Percentiles rank a stretch among this genome's conserved stretches.
phyloP scores from a whole-genome alignment of 257 asterid species.

The Solanum medicagineum region DNA sequence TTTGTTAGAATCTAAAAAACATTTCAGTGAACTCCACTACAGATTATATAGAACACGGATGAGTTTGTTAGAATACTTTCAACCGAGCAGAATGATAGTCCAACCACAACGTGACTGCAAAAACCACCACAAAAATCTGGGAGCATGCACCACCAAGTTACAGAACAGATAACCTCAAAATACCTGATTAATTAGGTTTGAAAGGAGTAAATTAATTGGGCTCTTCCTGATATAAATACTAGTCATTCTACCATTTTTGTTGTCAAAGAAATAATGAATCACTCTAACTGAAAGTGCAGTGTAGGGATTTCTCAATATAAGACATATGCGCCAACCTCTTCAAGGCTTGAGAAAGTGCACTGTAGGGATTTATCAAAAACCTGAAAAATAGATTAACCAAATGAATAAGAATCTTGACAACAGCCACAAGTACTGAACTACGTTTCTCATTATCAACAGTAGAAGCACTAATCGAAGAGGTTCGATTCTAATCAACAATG shows the following conservation, averaged over 20 bases:
- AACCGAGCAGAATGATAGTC: background rate
- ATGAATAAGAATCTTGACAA: background rate
- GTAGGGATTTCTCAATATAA: background rate
- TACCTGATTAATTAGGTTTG: background rate
- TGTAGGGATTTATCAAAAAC: conserved; percentile 1
- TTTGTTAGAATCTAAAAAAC: too few relatives aligned
- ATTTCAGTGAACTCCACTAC: too few relatives aligned
- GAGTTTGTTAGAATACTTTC: too few relatives aligned
- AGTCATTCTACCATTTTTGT: background rate
- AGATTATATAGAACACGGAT: too few relatives aligned
- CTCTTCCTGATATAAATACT: background rate
- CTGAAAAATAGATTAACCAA: conserved; percentile 26
- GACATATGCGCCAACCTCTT: conserved; percentile 17
- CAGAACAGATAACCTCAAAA: background rate
- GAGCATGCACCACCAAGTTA: conserved; percentile 8
- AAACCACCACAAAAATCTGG: background rate
- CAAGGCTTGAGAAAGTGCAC: too few relatives aligned
- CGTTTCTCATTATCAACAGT: background rate
- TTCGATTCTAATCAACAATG: background rate
- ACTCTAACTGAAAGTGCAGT: background rate
- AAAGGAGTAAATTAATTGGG: background rate
- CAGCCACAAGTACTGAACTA: background rate
- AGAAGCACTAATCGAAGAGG: background rate
- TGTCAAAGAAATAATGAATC: background rate
- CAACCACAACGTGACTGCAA: conserved; percentile 11